Base-by-base conservation (phyloP, 176 grass and related monocot species). In the Zea luxurians region DNA sequence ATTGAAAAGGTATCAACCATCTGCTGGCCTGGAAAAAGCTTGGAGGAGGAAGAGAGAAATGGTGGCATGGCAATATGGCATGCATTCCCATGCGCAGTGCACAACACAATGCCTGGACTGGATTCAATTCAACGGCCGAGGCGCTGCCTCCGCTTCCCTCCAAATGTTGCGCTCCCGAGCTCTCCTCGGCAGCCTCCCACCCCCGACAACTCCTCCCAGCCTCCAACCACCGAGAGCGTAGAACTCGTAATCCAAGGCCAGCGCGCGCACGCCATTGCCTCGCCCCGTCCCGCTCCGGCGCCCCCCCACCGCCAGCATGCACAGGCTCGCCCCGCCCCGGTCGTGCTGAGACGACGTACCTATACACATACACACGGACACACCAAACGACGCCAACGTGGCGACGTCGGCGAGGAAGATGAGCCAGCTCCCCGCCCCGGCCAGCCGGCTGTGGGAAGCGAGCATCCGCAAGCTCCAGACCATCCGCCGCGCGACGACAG, bases 381-480 rank as follows among this genome's bases (percentile, higher is more conserved):
- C 8, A 9, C 38, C 41, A 42, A 42, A 6, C 10, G 47, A 48
- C 60, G 13, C 16, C 78, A 68, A 4, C 73, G 75, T 75, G 58
- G 45, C 62, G 66, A 21, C 74, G 74, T 60, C 75, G 62, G 52
- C 46, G 38, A 62, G 37, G 10, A 89, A 82, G 73, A 78, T 78
- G 50, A 85, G 61, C 87, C 87, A 60, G 53, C 74, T 85, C 73
- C 78, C 83, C 0, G 68, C 86, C 46, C 86, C 86, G 16, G 80
- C 86, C 35, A 74, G 80, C 78, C 78, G 83, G 66, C 78, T 84
- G 52, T 89, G 87, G 87, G 87, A 89, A 61, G 83, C 87, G 10
- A 72, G 78, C 66, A 82, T 85, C 78, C 87, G 83, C 18, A 89
- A 89, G 78, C 87, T 85, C 21, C 84, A 85, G 9, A 85, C 78